Conservation (phyloP, 139 green algal species). For the Tetradesmus obliquus region DNA sequence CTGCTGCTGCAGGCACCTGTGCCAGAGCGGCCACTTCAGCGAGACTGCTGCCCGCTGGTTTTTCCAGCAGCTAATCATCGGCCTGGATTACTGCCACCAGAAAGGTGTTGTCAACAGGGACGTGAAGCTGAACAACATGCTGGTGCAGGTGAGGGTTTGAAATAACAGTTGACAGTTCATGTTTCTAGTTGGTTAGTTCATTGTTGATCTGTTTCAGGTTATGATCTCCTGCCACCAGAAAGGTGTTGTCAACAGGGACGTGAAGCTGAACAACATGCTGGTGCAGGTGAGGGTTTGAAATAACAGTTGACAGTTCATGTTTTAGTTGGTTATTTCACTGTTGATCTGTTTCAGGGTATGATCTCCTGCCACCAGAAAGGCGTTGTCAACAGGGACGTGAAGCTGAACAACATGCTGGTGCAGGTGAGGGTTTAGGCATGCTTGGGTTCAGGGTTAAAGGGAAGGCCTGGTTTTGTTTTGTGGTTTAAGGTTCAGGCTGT, state of each 20-base stretch:
- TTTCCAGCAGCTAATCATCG: not conserved
- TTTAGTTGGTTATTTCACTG: no score
- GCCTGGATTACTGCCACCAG: not conserved
- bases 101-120: not conserved
- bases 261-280: not conserved
- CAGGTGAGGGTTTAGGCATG: no score
- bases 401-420: not conserved
- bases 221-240: not conserved
- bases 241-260: not conserved
- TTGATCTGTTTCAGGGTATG: no score
- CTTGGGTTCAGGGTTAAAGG: no score
- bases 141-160: not conserved
- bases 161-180: no score
- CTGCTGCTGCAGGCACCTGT: not conserved
- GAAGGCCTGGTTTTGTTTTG: no score
- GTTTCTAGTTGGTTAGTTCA: no score
- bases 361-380: not conserved
- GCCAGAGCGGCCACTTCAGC: not conserved
- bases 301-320: no score
- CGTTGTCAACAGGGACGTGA: not conserved
- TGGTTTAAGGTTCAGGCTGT: no score
- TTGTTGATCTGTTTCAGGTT: no score
- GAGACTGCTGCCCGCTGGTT: not conserved
- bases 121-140: not conserved
- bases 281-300: not conserved